These are phyloP conservation scores for Acer negundo DNA, from an alignment of 345 rosid species.

Conservation along the genomic window DNA sequence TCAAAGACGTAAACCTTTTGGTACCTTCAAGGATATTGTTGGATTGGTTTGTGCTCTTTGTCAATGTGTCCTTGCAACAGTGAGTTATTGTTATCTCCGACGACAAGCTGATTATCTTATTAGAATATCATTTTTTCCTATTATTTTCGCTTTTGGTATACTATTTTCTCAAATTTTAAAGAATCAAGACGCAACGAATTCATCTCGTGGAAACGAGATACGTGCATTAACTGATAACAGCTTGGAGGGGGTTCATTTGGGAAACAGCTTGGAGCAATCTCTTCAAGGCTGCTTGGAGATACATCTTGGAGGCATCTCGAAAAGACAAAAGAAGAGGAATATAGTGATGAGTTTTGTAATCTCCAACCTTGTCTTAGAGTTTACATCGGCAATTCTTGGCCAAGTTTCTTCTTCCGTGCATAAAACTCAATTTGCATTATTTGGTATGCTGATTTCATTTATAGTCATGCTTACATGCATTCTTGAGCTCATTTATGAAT, in stretches of 20 bases:
- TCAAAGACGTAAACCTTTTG: neutral
- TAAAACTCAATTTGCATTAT: neutral
- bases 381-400: conserved; percentile 5
- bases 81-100: neutral
- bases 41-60: neutral
- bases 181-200: neutral
- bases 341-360: neutral
- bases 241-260: neutral
- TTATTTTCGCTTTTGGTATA: conserved; percentile 12
- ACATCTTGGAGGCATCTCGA: neutral
- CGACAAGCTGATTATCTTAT: neutral
- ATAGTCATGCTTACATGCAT: conserved; percentile 2
- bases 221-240: no score
- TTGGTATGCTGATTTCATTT: conserved; percentile 11
- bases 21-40: conserved; percentile 10
- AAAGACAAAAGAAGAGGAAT: neutral
- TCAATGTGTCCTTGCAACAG: neutral
- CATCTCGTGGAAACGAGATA: neutral
- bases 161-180: neutral
- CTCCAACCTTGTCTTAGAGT: conserved; percentile 4
- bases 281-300: neutral
- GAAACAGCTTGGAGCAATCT: neutral
- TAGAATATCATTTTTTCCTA: neutral
- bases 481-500: conserved; percentile 1
- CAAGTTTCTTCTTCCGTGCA: neutral